A percentile compares a stretch with the other conserved stretches of the same genome.
These are phyloP conservation scores for Geum urbanum DNA, from an alignment of 306 rosid genomes.

Conservation along the genomic window DNA sequence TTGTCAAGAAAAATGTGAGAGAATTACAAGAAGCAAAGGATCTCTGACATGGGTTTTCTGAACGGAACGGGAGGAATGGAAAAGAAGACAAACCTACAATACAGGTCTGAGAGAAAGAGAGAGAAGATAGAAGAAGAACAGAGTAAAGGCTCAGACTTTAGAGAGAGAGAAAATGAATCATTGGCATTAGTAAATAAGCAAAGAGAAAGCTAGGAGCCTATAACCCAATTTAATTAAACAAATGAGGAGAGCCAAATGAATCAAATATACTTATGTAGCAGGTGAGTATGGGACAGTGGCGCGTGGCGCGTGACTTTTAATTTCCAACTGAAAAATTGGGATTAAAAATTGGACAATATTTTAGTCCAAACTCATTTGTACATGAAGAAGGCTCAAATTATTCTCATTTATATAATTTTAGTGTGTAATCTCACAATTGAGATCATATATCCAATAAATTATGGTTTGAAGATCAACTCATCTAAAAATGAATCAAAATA, in stretches of 20 bases:
- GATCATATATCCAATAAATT: too few species aligned
- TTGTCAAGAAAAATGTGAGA: constrained; percentile 11
- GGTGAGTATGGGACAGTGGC: constrained; percentile 3
- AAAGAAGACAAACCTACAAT: background rate
- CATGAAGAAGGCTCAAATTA: too few species aligned
- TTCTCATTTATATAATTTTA: too few species aligned
- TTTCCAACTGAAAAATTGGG: background rate
- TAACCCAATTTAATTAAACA: background rate
- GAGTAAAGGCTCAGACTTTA: constrained; percentile 29
- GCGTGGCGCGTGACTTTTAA: constrained; percentile 18
- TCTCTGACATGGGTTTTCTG: constrained; percentile 22
- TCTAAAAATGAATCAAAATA: too few species aligned
- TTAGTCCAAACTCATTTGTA: too few species aligned
- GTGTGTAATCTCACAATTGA: too few species aligned
- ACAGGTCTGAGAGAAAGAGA: constrained; percentile 13
- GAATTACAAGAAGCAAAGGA: constrained; percentile 31
- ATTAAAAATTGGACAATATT: background rate
- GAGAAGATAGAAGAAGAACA: background rate
- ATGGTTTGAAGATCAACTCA: too few species aligned
- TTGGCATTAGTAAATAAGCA: constrained; percentile 29
- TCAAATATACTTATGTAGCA: constrained; percentile 54
- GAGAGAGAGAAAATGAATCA: constrained; percentile 50
- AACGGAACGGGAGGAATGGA: constrained; percentile 4
- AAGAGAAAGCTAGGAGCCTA: background rate
- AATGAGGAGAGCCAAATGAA: constrained; percentile 16